Evolutionary conservation across 2,329 filamentous ascomycete genomes (phyloP).

Genomic region (Cercospora beticola): DNA sequence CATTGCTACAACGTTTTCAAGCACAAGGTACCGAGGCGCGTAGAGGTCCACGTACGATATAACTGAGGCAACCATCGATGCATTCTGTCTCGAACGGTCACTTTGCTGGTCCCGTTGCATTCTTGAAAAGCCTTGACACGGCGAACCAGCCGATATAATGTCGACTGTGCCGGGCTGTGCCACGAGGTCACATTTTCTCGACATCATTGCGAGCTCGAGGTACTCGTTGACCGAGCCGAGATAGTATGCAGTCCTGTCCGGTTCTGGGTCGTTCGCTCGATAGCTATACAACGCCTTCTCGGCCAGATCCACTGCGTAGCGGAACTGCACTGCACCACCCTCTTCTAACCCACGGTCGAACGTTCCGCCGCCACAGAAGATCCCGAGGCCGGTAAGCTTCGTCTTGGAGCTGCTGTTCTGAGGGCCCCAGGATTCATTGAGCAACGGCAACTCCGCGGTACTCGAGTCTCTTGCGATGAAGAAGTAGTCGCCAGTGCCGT

Average conservation of each 20-base stretch:
- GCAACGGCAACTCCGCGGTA: conserved; percentile 14
- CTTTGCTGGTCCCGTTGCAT: conserved; percentile 61
- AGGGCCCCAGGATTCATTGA: conserved; percentile 42
- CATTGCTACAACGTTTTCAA: conserved; percentile 76
- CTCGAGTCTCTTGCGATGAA: conserved; percentile 36
- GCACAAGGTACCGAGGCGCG: conserved; percentile 68
- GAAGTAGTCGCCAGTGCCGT: conserved; percentile 66
- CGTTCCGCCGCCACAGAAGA: conserved; percentile 77
- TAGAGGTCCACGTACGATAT: conserved; percentile 73
- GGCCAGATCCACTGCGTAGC: conserved; percentile 68
- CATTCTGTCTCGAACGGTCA: conserved; percentile 62
- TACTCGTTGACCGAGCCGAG: conserved; percentile 72
- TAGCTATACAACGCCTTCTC: conserved; percentile 68
- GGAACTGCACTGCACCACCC: conserved; percentile 62
- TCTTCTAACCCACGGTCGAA: conserved; percentile 76
- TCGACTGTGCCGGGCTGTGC: conserved; percentile 64
- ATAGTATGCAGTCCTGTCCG: conserved; percentile 54
- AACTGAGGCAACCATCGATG: conserved; percentile 75
- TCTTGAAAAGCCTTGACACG: conserved; percentile 72
- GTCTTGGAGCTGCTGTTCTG: background rate
- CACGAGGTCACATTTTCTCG: conserved; percentile 45
- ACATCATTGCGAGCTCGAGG: conserved; percentile 56
- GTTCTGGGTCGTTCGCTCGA: conserved; percentile 60
- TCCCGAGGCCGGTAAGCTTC: conserved; percentile 56
- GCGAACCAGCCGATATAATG: conserved; percentile 70